Evolutionary conservation across 306 rosid genomes (phyloP).

Genomic region (Cicer judaicum): DNA sequence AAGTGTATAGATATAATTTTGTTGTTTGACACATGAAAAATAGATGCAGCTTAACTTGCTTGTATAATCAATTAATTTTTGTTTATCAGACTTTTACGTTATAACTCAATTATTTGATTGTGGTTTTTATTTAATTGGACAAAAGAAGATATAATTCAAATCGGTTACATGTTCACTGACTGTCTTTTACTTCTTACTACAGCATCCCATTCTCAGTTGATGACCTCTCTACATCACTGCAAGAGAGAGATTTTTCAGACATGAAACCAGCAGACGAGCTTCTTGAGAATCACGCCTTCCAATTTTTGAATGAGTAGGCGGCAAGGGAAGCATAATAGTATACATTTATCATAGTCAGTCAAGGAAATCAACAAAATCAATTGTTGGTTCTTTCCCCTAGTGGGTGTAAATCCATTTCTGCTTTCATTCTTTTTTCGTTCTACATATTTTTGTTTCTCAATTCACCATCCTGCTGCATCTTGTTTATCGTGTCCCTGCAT

Average conservation of each 20-base stretch:
- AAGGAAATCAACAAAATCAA: constrained; percentile 50
- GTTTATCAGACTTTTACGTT: not conserved
- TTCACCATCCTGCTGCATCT: constrained; percentile 15
- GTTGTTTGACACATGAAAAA: constrained; percentile 24
- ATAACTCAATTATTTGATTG: not conserved
- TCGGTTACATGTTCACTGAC: constrained; percentile 14
- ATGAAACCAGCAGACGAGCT: constrained; percentile 86
- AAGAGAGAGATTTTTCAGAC: constrained; percentile 86
- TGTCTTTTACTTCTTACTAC: constrained; percentile 43
- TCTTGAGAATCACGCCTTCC: constrained; percentile 87
- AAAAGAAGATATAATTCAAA: constrained; percentile 16
- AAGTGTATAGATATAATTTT: constrained; percentile 17
- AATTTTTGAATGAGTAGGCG: constrained; percentile 79
- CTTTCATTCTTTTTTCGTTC: constrained; percentile 38
- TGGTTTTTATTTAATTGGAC: not conserved
- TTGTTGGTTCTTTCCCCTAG: constrained; percentile 53
- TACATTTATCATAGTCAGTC: constrained; percentile 43
- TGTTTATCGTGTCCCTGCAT: constrained; percentile 50
- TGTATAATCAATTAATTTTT: constrained; percentile 2
- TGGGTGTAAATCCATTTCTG: constrained; percentile 63
- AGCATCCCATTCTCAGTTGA: constrained; percentile 98
- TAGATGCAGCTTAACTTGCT: constrained; percentile 10
- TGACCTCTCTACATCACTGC: constrained; percentile 84
- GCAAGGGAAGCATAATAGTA: constrained; percentile 57
- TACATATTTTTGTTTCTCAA: not conserved